Evolutionary conservation across 176 grass and related monocot genomes (phyloP), one percentile per base, ranked within the genome.

Genomic region (Juncus inflexus): DNA sequence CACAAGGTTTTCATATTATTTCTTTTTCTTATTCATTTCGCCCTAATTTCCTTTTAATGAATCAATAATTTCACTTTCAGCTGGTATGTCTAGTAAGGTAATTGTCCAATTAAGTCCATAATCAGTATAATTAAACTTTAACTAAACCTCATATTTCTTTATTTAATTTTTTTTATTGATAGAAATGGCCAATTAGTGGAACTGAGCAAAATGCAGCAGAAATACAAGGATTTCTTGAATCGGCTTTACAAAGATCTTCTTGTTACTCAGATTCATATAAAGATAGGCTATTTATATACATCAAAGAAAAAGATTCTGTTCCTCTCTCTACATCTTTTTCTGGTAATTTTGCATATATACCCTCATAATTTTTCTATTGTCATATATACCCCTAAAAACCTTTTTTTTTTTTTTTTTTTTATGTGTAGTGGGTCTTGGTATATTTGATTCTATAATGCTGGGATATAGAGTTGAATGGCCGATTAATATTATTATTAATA

Each of bases 381-480:
- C 43, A 9, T 47, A 47, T 47, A 47, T 6, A 47, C 14, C 35
- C 39, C 74, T 55, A 64, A 12, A 63, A 69, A 68, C 71, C 73
- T 35, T 64, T 72, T 42, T 74, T 70, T 66, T 43, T 36, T 60
- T 61, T 40, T 1, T 28, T 28, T 28, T 9, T 11, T 69, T 73
- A 66, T 75, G 50, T 66, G 43, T 86, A 70, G 42, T 84, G 91
- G 92, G 85, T 84, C 58, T 89, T 35, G 61, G 83, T 72, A 57
- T 82, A 13, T 84, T 97, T 77, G 82, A 91, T 76, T 86, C 66
- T 50, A 72, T 97, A 69, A 79, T 91, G 61, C 73, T 97, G 70
- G 92, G 92, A 64, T 97, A 89, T 80, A 83, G 74, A 86, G 92
- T 90, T 77, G 87, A 91, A 47, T 97, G 92, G 92, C 92, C 92